phyloP scores from a whole-genome alignment of 140 eudicot species.

The Bidens hawaiensis region DNA sequence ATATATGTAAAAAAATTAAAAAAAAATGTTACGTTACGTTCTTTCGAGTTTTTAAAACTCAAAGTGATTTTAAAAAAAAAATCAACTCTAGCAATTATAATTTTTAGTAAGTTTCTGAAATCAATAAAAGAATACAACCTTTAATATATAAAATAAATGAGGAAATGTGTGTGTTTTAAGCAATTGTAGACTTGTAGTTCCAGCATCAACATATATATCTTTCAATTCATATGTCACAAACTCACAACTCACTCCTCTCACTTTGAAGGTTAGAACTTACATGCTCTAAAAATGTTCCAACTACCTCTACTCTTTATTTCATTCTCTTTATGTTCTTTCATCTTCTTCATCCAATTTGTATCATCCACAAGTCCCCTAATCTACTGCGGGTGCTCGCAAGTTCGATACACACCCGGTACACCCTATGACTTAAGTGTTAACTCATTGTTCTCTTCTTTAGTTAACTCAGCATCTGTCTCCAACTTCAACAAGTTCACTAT shows the following conservation, averaged over 20 bases:
- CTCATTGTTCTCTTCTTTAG: slow-evolving; percentile 53
- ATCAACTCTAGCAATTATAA: no score
- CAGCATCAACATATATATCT: slow-evolving; percentile 5
- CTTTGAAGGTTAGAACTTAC: not conserved
- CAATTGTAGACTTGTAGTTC: slow-evolving; percentile 10
- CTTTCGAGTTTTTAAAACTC: no score
- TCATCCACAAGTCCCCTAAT: slow-evolving; percentile 42
- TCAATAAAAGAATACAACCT: not conserved
- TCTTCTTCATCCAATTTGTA: slow-evolving; percentile 15
- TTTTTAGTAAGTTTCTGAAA: not conserved
- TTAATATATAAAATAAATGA: not conserved
- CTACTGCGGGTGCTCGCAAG: slow-evolving; percentile 68
- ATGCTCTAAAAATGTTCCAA: slow-evolving; percentile 23
- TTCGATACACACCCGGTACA: slow-evolving; percentile 35
- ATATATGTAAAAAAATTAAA: no score
- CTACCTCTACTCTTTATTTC: slow-evolving; percentile 13
- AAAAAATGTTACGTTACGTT: no score
- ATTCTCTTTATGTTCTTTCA: slow-evolving; percentile 6
- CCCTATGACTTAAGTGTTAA: slow-evolving; percentile 52
- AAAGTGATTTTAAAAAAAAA: no score
- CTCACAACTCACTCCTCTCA: slow-evolving; percentile 22
- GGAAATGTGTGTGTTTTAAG: slow-evolving; percentile 2
- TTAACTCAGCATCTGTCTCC: slow-evolving; percentile 50
- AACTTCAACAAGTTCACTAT: slow-evolving; percentile 49
- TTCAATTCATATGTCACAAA: not conserved